Base-by-base conservation (phyloP, 768 basidiomycete species). In the Zangia roseola region DNA sequence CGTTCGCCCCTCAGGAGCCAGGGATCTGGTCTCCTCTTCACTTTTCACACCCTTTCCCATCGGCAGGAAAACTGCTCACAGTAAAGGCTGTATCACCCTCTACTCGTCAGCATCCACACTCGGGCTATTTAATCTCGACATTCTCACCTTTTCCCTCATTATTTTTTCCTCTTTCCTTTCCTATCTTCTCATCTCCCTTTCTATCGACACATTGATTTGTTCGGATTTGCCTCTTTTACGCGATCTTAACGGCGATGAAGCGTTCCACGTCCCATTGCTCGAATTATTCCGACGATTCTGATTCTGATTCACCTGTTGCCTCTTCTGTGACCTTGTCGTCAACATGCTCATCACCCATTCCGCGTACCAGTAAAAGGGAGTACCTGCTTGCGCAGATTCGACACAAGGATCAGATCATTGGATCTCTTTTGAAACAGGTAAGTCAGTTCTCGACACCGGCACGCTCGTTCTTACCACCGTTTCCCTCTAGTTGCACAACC, bases 321-420 rank as follows among this genome's bases (percentile, higher is more conserved):
- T 65, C 67, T 35, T 70, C 73, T 39, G 70, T 72, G 57, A 72
- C 73, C 54, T 64, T 75, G 28, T 70, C 67, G 0, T 67, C 68
- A 24, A 60, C 56, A 36, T 50, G 54, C 65, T 56, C 66, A 63
- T 53, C 63, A 19, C 55, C 61, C 8, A 41, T 61, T 35, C 60
- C 67, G 34, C 53, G 55, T 45, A 39, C 71, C 58, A 93, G 90
- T 62, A 91, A 91, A 72, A 82, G 89, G 49, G 91, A 92, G 60
- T 91, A 91, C 62, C 74, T 93, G 16, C 79, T 92, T 21, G 87
- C 88, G 5, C 88, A 92, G 63, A 84, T 93, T 54, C 79, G 84
- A 45, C 90, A 93, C 71, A 93, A 93, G 71, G 90, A 93, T 70
- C 75, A 81, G 17, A 86, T 92, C 57, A 92, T 93, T 56, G 87